These are phyloP conservation scores for Cyberlindnera bimundalis DNA, from an alignment of 805 yeast species.

Conservation along the genomic window DNA sequence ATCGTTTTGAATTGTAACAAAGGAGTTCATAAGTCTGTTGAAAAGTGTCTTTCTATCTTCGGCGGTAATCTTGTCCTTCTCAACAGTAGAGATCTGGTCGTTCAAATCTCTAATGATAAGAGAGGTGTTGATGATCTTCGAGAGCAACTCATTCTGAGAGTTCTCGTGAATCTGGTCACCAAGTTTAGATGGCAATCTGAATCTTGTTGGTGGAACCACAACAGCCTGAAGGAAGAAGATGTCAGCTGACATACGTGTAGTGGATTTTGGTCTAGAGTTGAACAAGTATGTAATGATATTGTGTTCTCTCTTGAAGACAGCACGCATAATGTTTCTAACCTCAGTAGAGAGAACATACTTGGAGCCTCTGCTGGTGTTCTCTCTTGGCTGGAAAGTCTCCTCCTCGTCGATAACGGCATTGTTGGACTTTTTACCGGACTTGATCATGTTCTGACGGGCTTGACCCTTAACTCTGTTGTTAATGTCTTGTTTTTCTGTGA, in stretches of 20 bases:
- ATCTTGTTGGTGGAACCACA: conserved; percentile 94
- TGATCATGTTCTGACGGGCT: conserved; percentile 67
- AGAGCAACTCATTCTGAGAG: conserved; percentile 82
- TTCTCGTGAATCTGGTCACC: conserved; percentile 97
- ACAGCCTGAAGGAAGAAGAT: conserved; percentile 86
- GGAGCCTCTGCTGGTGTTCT: conserved; percentile 58
- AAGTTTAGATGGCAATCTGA: conserved; percentile 92
- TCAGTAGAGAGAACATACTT: conserved; percentile 88
- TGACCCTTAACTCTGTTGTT: conserved; percentile 83
- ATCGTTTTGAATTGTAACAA: conserved; percentile 91
- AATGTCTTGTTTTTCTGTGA: conserved; percentile 75
- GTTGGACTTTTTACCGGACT: conserved; percentile 21
- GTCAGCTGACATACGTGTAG: conserved; percentile 56
- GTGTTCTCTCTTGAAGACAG: conserved; percentile 74
- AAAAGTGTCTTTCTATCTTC: conserved; percentile 76
- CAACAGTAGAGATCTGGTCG: conserved; percentile 67
- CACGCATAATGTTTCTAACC: conserved; percentile 70
- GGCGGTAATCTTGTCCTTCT: conserved; percentile 54
- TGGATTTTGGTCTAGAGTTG: conserved; percentile 69
- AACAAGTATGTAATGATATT: conserved; percentile 65
- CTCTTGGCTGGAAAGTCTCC: conserved; percentile 22
- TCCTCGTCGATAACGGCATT: conserved; percentile 24
- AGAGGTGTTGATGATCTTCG: conserved; percentile 76
- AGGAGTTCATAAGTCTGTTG: conserved; percentile 90
- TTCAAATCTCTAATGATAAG: conserved; percentile 83